Evolutionary conservation across 805 yeast species (phyloP).

Genomic region (Lipomyces kockii): DNA sequence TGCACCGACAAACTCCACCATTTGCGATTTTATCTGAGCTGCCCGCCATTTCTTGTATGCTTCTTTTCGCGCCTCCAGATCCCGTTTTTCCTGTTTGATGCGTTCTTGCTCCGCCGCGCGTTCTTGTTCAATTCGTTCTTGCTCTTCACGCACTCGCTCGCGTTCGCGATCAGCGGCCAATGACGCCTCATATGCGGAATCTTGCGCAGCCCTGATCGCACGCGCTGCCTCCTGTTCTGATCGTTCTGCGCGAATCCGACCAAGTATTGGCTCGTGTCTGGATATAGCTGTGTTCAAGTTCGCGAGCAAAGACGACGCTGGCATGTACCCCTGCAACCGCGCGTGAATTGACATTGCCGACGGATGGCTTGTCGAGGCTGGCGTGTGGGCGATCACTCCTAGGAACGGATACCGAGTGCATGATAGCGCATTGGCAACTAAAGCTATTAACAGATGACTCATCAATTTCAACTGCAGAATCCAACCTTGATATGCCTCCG

Average conservation of each 20-base stretch:
- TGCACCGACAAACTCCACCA: slow-evolving; percentile 40
- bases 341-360: slow-evolving; percentile 57
- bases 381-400: slow-evolving; percentile 58
- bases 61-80: slow-evolving; percentile 45
- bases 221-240: slow-evolving; percentile 60
- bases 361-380: slow-evolving; percentile 33
- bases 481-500: slow-evolving; percentile 72
- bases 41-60: slow-evolving; percentile 53
- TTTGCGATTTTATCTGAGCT: slow-evolving; percentile 40
- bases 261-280: slow-evolving; percentile 65
- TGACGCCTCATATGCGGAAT: slow-evolving; percentile 73
- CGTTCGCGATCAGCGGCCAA: slow-evolving; percentile 67
- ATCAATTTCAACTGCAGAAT: background rate
- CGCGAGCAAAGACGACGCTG: slow-evolving; percentile 51
- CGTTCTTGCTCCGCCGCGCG: slow-evolving; percentile 33
- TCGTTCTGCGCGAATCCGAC: slow-evolving; percentile 64
- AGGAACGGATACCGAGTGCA: slow-evolving; percentile 80
- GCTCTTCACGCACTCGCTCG: slow-evolving; percentile 44
- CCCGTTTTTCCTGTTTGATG: slow-evolving; percentile 35
- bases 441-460: background rate
- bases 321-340: slow-evolving; percentile 62
- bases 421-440: slow-evolving; percentile 70
- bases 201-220: slow-evolving; percentile 72
- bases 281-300: slow-evolving; percentile 54
- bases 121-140: slow-evolving; percentile 34